Percentiles rank a stretch among this genome's conserved stretches.
Conservation (phyloP, 345 rosid species). For the Bruguiera gymnorhiza region DNA sequence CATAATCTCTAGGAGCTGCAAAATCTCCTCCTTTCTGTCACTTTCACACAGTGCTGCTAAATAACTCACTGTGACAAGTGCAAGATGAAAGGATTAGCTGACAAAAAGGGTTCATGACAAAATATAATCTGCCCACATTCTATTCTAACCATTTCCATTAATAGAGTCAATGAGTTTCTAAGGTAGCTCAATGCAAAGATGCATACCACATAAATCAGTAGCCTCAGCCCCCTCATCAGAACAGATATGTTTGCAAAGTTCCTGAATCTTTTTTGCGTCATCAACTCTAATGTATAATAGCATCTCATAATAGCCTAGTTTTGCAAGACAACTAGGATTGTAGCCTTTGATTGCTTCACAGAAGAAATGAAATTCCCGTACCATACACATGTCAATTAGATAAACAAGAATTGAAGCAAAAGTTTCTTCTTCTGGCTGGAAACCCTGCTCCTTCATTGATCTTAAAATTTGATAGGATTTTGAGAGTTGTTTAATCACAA, state of each 20-base stretch:
- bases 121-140: not conserved
- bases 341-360: slow-evolving; percentile 36
- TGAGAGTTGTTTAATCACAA: slow-evolving; percentile 39
- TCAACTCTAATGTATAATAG: slow-evolving; percentile 50
- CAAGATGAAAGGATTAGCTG: not conserved
- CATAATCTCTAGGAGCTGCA: slow-evolving; percentile 50
- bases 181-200: not conserved
- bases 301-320: slow-evolving; percentile 87
- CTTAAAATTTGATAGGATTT: slow-evolving; percentile 42
- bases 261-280: slow-evolving; percentile 50
- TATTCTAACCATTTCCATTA: too few relatives aligned
- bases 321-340: slow-evolving; percentile 33
- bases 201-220: slow-evolving; percentile 47
- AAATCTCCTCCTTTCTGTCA: slow-evolving; percentile 47
- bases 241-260: slow-evolving; percentile 43
- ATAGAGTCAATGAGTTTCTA: not conserved
- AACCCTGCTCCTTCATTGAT: slow-evolving; percentile 71
- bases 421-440: slow-evolving; percentile 48
- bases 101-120: not conserved
- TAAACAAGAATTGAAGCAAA: slow-evolving; percentile 65
- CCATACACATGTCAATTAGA: slow-evolving; percentile 64
- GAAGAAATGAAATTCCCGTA: slow-evolving; percentile 52
- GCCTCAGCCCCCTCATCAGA: slow-evolving; percentile 22
- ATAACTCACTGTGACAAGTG: slow-evolving; percentile 58
- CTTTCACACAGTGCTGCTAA: slow-evolving; percentile 65